These are phyloP conservation scores for Lentinula edodes DNA, from an alignment of 768 basidiomycete species.

Conservation along the genomic window DNA sequence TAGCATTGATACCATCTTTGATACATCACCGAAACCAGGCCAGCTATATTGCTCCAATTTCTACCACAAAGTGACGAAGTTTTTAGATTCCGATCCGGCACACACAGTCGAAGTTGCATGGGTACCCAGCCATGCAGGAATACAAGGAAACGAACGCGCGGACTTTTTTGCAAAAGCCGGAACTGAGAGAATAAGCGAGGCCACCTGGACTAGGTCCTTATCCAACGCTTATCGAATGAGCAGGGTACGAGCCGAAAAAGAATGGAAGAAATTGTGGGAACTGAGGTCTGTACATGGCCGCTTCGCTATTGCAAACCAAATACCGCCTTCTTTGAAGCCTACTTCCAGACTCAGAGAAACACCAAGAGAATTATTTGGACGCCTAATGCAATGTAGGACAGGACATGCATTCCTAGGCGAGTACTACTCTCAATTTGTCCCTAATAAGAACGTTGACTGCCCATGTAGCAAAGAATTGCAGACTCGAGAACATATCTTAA, in stretches of 20 bases:
- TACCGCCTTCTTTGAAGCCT: background rate
- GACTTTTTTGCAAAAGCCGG: background rate
- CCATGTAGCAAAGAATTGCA: conserved; percentile 17
- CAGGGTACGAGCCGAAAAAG: background rate
- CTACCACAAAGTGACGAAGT: too few species aligned
- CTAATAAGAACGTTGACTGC: conserved; percentile 15
- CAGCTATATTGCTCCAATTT: too few species aligned
- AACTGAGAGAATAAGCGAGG: background rate
- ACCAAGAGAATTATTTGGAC: conserved; percentile 18
- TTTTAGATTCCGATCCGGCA: background rate
- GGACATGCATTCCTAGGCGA: conserved; percentile 22
- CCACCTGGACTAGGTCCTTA: background rate
- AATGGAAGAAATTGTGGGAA: background rate
- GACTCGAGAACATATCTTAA: conserved; percentile 18
- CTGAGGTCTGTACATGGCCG: background rate
- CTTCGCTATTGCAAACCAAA: background rate
- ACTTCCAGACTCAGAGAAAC: background rate
- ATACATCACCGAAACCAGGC: too few species aligned
- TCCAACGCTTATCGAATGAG: background rate
- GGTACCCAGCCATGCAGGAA: background rate
- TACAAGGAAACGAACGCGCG: background rate
- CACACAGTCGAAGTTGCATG: conserved; percentile 1
- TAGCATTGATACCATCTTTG: too few species aligned
- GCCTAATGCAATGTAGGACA: conserved; percentile 19
- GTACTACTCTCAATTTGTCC: conserved; percentile 19